Conservation (phyloP, 192 early-diverging fungal species). For the Backusella australiensis region DNA sequence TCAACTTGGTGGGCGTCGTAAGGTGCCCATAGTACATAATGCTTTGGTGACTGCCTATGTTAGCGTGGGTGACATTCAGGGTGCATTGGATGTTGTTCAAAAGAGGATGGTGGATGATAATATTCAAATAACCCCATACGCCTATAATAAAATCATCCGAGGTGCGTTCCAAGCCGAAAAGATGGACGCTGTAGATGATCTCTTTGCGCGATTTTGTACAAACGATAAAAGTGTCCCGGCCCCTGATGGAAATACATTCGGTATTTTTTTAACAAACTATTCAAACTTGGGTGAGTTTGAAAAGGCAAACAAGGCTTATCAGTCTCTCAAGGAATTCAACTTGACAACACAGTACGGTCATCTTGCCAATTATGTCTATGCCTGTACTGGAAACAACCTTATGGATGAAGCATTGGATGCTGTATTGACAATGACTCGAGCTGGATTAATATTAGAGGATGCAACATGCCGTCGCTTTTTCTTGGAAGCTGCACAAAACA, state of each 20-base stretch:
- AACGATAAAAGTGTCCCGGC: slow-evolving; percentile 15
- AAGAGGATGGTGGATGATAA: slow-evolving; percentile 26
- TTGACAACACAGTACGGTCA: slow-evolving; percentile 30
- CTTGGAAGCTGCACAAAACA: background rate
- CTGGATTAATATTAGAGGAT: slow-evolving; percentile 24
- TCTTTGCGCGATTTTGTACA: background rate
- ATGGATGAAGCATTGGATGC: slow-evolving; percentile 6
- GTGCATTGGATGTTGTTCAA: slow-evolving; percentile 32
- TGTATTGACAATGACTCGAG: slow-evolving; percentile 13
- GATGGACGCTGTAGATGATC: background rate
- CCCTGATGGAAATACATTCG: slow-evolving; percentile 30
- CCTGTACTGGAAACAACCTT: slow-evolving; percentile 8
- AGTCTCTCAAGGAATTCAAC: slow-evolving; percentile 10
- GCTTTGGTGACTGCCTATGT: slow-evolving; percentile 31
- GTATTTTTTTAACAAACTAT: slow-evolving; percentile 12
- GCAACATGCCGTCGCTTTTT: slow-evolving; percentile 9
- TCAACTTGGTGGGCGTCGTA: background rate
- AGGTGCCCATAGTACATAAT: slow-evolving; percentile 28
- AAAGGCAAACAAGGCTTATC: slow-evolving; percentile 5
- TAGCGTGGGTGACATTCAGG: slow-evolving; percentile 21
- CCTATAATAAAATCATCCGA: slow-evolving; percentile 34
- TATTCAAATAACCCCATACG: slow-evolving; percentile 1
- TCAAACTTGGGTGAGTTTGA: slow-evolving; percentile 10
- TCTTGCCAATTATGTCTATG: slow-evolving; percentile 23
- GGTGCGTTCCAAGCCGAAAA: slow-evolving; percentile 13